Percentiles rank a stretch among this genome's conserved stretches.
These are phyloP conservation scores for Mycosphaerella sp. DNA, from an alignment of 2,329 filamentous ascomycete genomes.

Conservation along the genomic window DNA sequence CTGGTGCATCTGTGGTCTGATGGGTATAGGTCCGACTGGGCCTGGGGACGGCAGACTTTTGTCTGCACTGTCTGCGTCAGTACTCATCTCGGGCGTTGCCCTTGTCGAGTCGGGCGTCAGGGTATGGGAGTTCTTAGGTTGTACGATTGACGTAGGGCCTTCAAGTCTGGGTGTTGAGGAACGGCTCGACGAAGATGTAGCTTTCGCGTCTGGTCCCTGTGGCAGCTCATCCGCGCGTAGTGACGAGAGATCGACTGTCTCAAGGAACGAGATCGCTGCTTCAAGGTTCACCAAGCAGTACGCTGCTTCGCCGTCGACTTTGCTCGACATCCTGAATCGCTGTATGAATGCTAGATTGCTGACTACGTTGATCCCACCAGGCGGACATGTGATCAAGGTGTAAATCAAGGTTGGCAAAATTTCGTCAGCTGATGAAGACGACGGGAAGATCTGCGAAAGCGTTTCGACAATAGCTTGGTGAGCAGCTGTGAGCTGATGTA, in stretches of 20 bases:
- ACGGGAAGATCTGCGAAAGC: slow-evolving; percentile 57
- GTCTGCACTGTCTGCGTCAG: slow-evolving; percentile 15
- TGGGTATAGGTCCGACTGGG: slow-evolving; percentile 26
- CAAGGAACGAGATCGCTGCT: slow-evolving; percentile 86
- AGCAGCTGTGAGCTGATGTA: slow-evolving; percentile 78
- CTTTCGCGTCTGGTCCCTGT: slow-evolving; percentile 57
- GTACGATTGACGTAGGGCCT: slow-evolving; percentile 31
- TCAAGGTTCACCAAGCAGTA: slow-evolving; percentile 97
- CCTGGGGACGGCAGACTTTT: slow-evolving; percentile 28
- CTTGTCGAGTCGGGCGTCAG: slow-evolving; percentile 34
- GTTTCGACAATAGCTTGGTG: slow-evolving; percentile 96
- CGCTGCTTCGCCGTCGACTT: slow-evolving; percentile 86
- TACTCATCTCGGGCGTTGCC: slow-evolving; percentile 22
- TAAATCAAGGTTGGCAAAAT: slow-evolving; percentile 97
- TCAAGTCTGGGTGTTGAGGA: slow-evolving; percentile 45
- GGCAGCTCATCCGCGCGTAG: slow-evolving; percentile 70
- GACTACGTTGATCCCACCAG: slow-evolving; percentile 78
- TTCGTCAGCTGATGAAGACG: slow-evolving; percentile 87
- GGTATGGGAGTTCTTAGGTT: slow-evolving; percentile 24
- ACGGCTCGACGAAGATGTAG: slow-evolving; percentile 34
- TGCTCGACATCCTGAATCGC: slow-evolving; percentile 75
- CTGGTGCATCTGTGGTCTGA: slow-evolving; percentile 53
- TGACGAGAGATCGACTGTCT: slow-evolving; percentile 90
- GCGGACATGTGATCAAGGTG: slow-evolving; percentile 82
- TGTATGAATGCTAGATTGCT: slow-evolving; percentile 96